phyloP scores from a whole-genome alignment of 2,329 filamentous ascomycete species.

The Trichothecium roseum region DNA sequence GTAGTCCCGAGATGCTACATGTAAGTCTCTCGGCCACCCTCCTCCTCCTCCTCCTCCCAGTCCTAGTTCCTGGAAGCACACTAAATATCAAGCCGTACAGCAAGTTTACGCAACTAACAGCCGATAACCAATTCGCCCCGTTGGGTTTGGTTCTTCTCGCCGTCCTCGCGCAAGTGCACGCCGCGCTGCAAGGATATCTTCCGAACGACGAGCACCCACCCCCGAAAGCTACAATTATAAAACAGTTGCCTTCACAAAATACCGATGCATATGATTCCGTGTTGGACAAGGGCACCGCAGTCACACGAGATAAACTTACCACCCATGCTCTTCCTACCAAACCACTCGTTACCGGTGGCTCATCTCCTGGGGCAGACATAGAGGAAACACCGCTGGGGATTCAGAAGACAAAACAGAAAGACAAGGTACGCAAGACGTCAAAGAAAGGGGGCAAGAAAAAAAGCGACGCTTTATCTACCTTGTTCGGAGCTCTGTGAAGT shows the following conservation, averaged over 20 bases:
- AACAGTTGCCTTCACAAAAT: neutral
- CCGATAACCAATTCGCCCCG: slow-evolving; percentile 62
- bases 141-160: slow-evolving; percentile 61
- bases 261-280: neutral
- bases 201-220: slow-evolving; percentile 8
- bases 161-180: slow-evolving; percentile 47
- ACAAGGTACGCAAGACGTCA: slow-evolving; percentile 15
- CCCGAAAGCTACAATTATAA: neutral
- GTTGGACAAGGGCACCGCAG: slow-evolving; percentile 16
- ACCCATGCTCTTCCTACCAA: too few relatives aligned
- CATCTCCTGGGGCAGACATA: neutral
- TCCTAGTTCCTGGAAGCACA: neutral
- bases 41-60: neutral
- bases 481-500: slow-evolving; percentile 50
- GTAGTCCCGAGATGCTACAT: slow-evolving; percentile 23
- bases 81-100: slow-evolving; percentile 18
- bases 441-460: slow-evolving; percentile 41
- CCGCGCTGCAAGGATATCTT: slow-evolving; percentile 27
- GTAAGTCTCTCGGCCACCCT: slow-evolving; percentile 14
- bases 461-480: slow-evolving; percentile 59
- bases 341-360: too few relatives aligned
- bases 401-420: too few relatives aligned
- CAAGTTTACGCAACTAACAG: slow-evolving; percentile 58
- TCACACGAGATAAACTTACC: slow-evolving; percentile 12
- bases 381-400: too few relatives aligned